Base-by-base conservation (phyloP, 1,139 yeast genomes). In the Citeromyces hawaiiensis region DNA sequence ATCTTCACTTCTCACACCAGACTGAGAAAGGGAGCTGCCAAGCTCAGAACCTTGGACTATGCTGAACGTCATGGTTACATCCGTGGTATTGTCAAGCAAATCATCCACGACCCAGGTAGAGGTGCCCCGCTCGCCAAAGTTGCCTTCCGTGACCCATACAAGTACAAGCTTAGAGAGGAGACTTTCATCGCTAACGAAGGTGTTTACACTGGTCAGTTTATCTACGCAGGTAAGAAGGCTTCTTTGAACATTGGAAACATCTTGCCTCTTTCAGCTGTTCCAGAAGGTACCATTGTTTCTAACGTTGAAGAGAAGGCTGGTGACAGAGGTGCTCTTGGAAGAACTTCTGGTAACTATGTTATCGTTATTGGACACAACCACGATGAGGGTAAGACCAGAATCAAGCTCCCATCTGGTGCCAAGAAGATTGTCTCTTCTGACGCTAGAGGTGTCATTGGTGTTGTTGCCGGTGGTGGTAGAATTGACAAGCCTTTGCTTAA, bases 101-200 rank as follows among this genome's bases (percentile, higher is more conserved):
- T 91, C 72, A 76, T 91, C 72, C 98, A 91, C 77, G 98, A 91
- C 66, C 93, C 98, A 63, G 98, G 98, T 70, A 83, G 98, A 74
- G 98, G 98, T 77, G 98, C 98, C 67, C 98, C 98, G 66, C 81
- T 91, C 64, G 98, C 97, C 62, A 88, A 85, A 77, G 96, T 91
- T 68, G 91, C 75, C 54, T 91, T 91, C 96, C 86, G 97, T 70
- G 97, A 91, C 71, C 97, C 98, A 70, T 88, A 91, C 94, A 85
- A 76, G 76, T 88, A 82, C 86, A 88, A 81, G 76, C 73, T 82
- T 70, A 87, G 94, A 75, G 95, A 86, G 70, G 97, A 91, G 76
- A 88, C 93, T 61, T 88, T 91, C 78, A 85, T 91, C 65, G 98
- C 98, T 63, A 88, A 87, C 76, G 98, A 91, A 75, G 97, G 97